Percentiles rank a stretch among this genome's conserved stretches.
These are phyloP conservation scores for Cladobotryum protrusum DNA, from an alignment of 2,329 filamentous ascomycete genomes.

Conservation along the genomic window DNA sequence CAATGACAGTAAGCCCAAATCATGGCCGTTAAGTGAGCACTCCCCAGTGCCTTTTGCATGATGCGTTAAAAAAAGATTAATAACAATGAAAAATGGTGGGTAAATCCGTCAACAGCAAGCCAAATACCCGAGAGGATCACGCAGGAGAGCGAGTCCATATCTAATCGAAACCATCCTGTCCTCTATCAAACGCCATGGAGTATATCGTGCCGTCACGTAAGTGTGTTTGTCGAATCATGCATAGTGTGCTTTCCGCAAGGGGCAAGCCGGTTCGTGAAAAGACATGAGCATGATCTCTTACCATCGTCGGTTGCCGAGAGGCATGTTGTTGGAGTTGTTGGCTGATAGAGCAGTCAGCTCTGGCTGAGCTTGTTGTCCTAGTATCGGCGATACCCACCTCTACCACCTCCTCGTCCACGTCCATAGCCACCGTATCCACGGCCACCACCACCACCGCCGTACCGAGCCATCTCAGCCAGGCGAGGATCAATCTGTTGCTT, in stretches of 20 bases:
- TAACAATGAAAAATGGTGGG: slow-evolving; percentile 7
- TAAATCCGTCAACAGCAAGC: slow-evolving; percentile 11
- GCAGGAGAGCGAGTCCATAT: slow-evolving; percentile 12
- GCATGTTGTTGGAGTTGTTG: slow-evolving; percentile 43
- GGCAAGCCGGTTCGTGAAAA: not conserved
- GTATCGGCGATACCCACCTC: slow-evolving; percentile 40
- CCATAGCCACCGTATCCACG: slow-evolving; percentile 68
- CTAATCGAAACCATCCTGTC: slow-evolving; percentile 20
- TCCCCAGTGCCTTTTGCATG: not conserved
- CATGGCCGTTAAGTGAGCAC: slow-evolving; percentile 5
- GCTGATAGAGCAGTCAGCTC: slow-evolving; percentile 33
- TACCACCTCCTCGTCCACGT: slow-evolving; percentile 52
- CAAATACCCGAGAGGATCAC: slow-evolving; percentile 11
- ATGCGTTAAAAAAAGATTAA: slow-evolving; percentile 11
- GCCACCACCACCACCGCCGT: slow-evolving; percentile 74
- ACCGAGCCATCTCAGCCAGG: slow-evolving; percentile 92
- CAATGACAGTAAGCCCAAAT: slow-evolving; percentile 1
- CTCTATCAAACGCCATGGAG: slow-evolving; percentile 28
- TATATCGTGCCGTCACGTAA: slow-evolving; percentile 15
- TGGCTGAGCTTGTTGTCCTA: slow-evolving; percentile 25
- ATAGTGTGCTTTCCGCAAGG: not conserved
- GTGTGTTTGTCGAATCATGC: not conserved
- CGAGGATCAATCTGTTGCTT: slow-evolving; percentile 98
- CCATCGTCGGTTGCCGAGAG: slow-evolving; percentile 46
- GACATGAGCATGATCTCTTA: slow-evolving; percentile 26